Base-by-base conservation (phyloP, 2,329 filamentous ascomycete genomes). In the Tolypocladium tundrense region DNA sequence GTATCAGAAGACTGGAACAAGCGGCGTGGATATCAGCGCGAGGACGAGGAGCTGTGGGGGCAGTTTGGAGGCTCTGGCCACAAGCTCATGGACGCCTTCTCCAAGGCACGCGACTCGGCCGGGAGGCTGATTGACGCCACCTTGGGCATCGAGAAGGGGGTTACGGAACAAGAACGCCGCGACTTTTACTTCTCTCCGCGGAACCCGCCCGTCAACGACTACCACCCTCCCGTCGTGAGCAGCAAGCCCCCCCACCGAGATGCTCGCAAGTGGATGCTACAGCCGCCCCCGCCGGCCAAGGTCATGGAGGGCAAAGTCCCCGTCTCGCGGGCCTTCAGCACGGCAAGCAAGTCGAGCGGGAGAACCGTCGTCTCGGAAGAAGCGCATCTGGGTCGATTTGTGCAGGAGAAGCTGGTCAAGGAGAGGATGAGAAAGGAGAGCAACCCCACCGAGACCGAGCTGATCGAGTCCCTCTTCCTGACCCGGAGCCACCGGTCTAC, bases 1-100 rank as follows among this genome's bases (percentile, higher is more conserved):
- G 55, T 68, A 5, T 69, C 72, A 11, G 68, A 71, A 40, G 86
- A 86, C 53, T 91, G 88, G 88, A 93, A 94, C 67, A 80, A 80
- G 65, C 86, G 69, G 24, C 68, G 85, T 70, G 83, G 88, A 60
- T 92, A 95, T 70, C 90, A 96, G 70, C 80, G 91, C 57, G 90
- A 94, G 69, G 91, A 96, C 63, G 92, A 97, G 72, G 86, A 89
- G 62, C 78, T 96, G 7, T 95, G 90, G 89, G 90, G 90, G 21
- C 72, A 82, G 35, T 48, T 57, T 14, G 61, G 58, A 61, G 84
- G 86, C 65, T 66, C 71, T 58, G 77, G 82, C 53, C 81, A 85
- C 65, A 79, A 81, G 66, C 64, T 84, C 57, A 81, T 79, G 73
- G 79, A 82, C 62, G 80, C 79, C 61, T 79, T 84, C 63, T 80